Percentiles rank a stretch among this genome's conserved stretches.
phyloP scores from a whole-genome alignment of 1,139 yeast genomes.

The Yamadazyma buinensis region DNA sequence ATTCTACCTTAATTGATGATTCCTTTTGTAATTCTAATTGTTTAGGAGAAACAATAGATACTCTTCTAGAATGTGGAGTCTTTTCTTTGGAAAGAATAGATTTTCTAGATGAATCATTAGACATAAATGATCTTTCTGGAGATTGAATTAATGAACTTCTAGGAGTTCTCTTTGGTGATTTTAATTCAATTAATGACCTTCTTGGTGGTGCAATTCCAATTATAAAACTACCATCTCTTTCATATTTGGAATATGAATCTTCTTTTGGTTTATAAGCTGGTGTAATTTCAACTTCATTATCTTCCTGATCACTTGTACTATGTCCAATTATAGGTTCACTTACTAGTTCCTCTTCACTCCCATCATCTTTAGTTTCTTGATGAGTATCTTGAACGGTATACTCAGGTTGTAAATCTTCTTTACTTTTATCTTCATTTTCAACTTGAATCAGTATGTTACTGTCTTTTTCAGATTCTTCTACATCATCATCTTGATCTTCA shows the following conservation, averaged over 20 bases:
- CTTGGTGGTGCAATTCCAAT: constrained; percentile 9
- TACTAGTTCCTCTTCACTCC: neutral
- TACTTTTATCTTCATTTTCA: neutral
- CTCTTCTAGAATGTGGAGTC: neutral
- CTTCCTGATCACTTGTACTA: neutral
- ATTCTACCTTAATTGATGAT: neutral
- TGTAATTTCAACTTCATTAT: neutral
- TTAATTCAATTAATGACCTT: constrained; percentile 1
- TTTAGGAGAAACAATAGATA: neutral
- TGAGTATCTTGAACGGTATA: neutral
- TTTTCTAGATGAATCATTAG: neutral
- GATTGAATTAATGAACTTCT: neutral
- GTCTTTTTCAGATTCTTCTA: neutral
- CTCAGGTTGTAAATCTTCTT: neutral
- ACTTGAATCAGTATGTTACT: neutral
- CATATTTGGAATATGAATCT: constrained; percentile 7
- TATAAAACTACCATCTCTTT: constrained; percentile 8
- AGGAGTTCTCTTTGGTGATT: neutral
- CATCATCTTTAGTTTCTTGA: neutral
- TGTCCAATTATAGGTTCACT: neutral
- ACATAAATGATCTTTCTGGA: neutral
- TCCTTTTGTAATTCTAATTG: neutral
- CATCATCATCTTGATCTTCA: constrained; percentile 10
- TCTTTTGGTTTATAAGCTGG: constrained; percentile 4
- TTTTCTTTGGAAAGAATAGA: neutral